Evolutionary conservation across 257 asterid species (phyloP), one percentile per base, ranked within the genome.

Genomic region (Petunia axillaris): DNA sequence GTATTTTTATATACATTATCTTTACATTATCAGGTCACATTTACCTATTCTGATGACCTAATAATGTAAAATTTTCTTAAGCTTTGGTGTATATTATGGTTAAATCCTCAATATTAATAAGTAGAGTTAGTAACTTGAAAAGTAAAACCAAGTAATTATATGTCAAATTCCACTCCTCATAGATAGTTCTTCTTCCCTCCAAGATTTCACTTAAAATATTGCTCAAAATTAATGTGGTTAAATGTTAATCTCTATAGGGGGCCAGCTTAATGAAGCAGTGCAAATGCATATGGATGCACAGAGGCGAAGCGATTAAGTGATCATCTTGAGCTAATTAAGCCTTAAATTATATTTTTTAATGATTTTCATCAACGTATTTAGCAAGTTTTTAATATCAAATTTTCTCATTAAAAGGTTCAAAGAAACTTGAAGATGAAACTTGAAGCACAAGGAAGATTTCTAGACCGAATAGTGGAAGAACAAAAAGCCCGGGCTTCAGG

Each of bases 261-360:
- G 90, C 89, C 98, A 94, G 83, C 91, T 94, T 75, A 80, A 87
- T 77, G 97, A 94, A 81, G 97, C 95, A 36, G 77, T 91, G 44
- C 88, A 85, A 71, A 90, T 91, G 82, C 97, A 94, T 82, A 89
- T 83, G 83, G 95, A 94, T 77, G 95, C 91, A 77, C 95, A 89
- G n/a, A n/a, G n/a, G n/a, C n/a, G 41, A 84, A 87, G 79, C 85
- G 94, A 43, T 84, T 89, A 58, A 84, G 89, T 52, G 92, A 88
- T 88, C 97, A 91, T 77, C 84, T 85, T 46, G 97, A 90, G 95
- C n/a, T 78, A 57, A n/a, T n/a, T n/a, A n/a, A n/a, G n/a, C n/a
- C n/a, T n/a, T n/a, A n/a, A n/a, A n/a, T 44, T 70, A 52, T 15
- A 6, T 0, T 14, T 57, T 7, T 44, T 48, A 37, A 36, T n/a